Conservation (phyloP, 805 yeast genomes). For the Starmerella scarabaei region DNA sequence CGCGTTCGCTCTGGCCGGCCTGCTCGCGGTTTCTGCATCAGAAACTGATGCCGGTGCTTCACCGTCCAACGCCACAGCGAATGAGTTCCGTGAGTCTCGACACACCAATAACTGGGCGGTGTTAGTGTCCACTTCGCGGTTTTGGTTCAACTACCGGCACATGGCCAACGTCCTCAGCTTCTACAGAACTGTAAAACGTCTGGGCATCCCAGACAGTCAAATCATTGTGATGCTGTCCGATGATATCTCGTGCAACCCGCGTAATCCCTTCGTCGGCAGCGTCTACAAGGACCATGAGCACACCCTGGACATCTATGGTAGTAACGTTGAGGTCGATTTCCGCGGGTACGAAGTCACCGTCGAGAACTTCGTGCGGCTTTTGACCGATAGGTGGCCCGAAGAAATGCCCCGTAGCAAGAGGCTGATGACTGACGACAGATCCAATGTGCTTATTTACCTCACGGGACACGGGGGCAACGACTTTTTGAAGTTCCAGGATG, state of each 20-base stretch:
- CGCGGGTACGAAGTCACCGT: constrained; percentile 97
- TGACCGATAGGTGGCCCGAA: constrained; percentile 92
- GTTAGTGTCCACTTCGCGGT: constrained; percentile 84
- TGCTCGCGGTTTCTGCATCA: too few relatives aligned
- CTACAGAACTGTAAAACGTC: constrained; percentile 87
- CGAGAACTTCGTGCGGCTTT: constrained; percentile 79
- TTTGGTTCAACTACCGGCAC: constrained; percentile 97
- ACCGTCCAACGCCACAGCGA: too few relatives aligned
- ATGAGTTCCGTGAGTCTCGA: constrained; percentile 6
- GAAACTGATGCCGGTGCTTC: too few relatives aligned
- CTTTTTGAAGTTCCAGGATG: constrained; percentile 93
- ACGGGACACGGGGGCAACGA: constrained; percentile 99
- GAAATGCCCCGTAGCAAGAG: constrained; percentile 90
- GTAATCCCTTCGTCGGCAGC: constrained; percentile 92
- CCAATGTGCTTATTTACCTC: constrained; percentile 85
- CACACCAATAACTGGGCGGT: constrained; percentile 76
- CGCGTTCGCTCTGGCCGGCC: too few relatives aligned
- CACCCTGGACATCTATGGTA: constrained; percentile 86
- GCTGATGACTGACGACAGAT: constrained; percentile 79
- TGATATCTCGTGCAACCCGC: constrained; percentile 92
- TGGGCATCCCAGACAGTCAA: constrained; percentile 97
- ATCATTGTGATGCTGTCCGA: constrained; percentile 92
- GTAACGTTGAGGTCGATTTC: constrained; percentile 88
- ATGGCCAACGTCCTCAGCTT: constrained; percentile 92
- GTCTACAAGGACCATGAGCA: constrained; percentile 90